phyloP scores from a whole-genome alignment of 768 basidiomycete genomes.

The Phanerochaete carnosa region DNA sequence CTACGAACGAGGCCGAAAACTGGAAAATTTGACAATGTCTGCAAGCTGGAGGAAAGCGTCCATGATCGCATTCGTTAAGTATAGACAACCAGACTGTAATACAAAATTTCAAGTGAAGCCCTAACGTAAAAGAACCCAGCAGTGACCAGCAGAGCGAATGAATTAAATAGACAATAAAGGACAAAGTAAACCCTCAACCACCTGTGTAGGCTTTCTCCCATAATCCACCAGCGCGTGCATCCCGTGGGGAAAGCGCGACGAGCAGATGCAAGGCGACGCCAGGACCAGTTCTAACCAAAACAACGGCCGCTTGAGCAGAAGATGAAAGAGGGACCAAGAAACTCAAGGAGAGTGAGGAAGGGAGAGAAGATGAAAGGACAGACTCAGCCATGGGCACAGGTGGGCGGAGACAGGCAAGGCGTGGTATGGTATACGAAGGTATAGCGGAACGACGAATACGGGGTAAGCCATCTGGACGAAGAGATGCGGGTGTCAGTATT shows the following conservation, averaged over 20 bases:
- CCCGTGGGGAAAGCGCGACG: not conserved
- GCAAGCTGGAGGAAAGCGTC: not conserved
- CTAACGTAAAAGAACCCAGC: slow-evolving; percentile 4
- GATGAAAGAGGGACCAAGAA: not conserved
- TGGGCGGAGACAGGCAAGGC: not conserved
- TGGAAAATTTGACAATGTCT: not conserved
- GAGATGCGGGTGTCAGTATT: not conserved
- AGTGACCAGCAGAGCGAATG: slow-evolving; percentile 6
- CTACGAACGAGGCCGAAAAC: not conserved
- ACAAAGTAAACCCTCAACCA: slow-evolving; percentile 1
- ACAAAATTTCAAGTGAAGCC: slow-evolving; percentile 3
- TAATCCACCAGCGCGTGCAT: not conserved
- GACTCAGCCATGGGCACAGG: not conserved
- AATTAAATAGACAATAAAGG: slow-evolving; percentile 8
- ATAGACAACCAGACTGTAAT: not conserved
- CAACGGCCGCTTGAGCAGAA: slow-evolving; percentile 3
- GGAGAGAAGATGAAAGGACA: not conserved
- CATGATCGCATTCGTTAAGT: slow-evolving; percentile 3
- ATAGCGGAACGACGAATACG: not conserved
- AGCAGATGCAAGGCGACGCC: not conserved
- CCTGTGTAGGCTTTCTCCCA: not conserved
- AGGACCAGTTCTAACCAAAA: slow-evolving; percentile 1
- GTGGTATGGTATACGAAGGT: not conserved
- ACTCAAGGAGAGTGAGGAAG: not conserved
- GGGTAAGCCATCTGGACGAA: not conserved